Conservation (phyloP, 768 basidiomycete genomes). For the Dioszegia hungarica region DNA sequence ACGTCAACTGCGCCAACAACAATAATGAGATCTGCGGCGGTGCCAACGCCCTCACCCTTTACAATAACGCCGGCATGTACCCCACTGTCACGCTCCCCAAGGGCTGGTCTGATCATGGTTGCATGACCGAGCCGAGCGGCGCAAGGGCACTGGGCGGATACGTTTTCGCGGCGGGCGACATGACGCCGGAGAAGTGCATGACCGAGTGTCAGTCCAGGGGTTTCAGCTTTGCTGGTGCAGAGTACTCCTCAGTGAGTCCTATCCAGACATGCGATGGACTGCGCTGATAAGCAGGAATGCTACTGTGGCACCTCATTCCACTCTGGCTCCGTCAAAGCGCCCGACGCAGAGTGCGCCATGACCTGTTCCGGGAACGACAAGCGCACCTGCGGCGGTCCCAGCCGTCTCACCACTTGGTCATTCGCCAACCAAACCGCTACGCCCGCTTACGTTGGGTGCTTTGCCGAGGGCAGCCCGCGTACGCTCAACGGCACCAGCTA, state of each 20-base stretch:
- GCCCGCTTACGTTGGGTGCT: constrained; percentile 12
- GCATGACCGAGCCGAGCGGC: constrained; percentile 28
- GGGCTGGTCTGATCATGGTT: constrained; percentile 39
- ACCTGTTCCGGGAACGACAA: constrained; percentile 58
- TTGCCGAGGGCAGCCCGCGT: constrained; percentile 14
- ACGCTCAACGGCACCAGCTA: constrained; percentile 10
- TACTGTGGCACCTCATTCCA: constrained; percentile 64
- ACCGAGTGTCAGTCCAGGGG: constrained; percentile 56
- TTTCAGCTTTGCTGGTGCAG: constrained; percentile 65
- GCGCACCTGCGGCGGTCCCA: constrained; percentile 33
- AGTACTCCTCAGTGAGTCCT: constrained; percentile 51
- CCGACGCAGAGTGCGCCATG: constrained; percentile 63
- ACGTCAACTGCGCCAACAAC: constrained; percentile 35
- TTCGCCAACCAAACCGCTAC: constrained; percentile 13
- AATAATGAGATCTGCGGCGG: constrained; percentile 48
- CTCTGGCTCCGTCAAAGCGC: constrained; percentile 56
- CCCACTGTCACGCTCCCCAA: constrained; percentile 22
- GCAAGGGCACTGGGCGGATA: constrained; percentile 34
- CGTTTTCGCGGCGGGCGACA: constrained; percentile 48
- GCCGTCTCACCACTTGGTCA: constrained; percentile 27
- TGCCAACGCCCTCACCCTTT: constrained; percentile 28
- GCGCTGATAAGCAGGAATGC: constrained; percentile 27
- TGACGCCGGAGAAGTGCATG: constrained; percentile 66
- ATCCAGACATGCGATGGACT: constrained; percentile 1
- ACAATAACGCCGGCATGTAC: constrained; percentile 38